These are phyloP conservation scores for Gaultheria prostrata DNA, from an alignment of 148 eudicot genomes.

Conservation along the genomic window DNA sequence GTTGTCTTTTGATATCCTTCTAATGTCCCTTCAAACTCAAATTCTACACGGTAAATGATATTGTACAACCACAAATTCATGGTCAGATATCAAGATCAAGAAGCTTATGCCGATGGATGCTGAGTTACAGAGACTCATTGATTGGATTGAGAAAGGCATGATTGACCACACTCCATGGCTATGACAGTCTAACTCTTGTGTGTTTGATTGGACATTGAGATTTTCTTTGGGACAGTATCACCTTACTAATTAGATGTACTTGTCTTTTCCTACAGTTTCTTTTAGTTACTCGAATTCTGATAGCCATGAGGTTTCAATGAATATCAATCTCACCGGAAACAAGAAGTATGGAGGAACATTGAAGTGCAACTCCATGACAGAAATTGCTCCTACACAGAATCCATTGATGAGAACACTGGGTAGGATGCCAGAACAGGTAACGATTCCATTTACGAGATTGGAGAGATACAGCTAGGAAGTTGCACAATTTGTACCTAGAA, in stretches of 20 bases:
- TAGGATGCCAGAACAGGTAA: constrained; percentile 97
- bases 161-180: not conserved
- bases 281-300: constrained; percentile 73
- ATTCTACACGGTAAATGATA: not conserved
- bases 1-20: not conserved
- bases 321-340: constrained; percentile 68
- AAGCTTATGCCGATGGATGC: constrained; percentile 91
- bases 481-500: not conserved
- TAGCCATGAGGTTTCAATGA: constrained; percentile 87
- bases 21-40: not conserved
- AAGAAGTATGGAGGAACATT: constrained; percentile 81
- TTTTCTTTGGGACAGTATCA: not conserved
- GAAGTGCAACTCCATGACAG: constrained; percentile 58
- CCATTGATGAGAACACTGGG: constrained; percentile 95
- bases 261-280: constrained; percentile 52
- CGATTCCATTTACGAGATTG: constrained; percentile 7
- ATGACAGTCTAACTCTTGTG: not conserved
- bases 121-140: constrained; percentile 86
- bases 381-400: constrained; percentile 83
- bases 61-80: not conserved
- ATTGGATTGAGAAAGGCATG: constrained; percentile 98
- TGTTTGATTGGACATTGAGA: not conserved
- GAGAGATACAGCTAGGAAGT: not conserved
- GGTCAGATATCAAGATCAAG: constrained; percentile 90
- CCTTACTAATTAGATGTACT: not conserved